Evolutionary conservation across 306 rosid species (phyloP).

Genomic region (Erythrophleum fordii): DNA sequence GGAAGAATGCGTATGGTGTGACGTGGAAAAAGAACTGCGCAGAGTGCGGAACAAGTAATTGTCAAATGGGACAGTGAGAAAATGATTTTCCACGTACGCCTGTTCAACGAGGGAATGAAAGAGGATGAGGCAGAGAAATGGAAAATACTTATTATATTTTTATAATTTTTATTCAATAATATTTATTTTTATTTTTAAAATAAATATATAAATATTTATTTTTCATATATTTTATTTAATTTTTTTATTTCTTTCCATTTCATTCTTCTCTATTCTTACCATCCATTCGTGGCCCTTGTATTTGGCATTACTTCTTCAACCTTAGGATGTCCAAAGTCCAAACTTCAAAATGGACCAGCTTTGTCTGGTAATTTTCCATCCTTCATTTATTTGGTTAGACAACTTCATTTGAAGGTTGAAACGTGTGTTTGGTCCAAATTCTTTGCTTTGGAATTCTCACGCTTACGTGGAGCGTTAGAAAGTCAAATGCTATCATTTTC

Average conservation of each 20-base stretch:
- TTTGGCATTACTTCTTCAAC: slow-evolving; percentile 16
- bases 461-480: not conserved
- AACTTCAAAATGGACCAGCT: not conserved
- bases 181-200: too few relatives aligned
- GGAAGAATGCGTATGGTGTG: not conserved
- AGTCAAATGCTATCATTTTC: not conserved
- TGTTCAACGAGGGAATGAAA: too few relatives aligned
- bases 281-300: too few relatives aligned
- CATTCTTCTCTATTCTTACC: too few relatives aligned
- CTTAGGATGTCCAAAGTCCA: not conserved
- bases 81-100: not conserved
- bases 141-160: too few relatives aligned
- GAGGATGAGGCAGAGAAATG: too few relatives aligned
- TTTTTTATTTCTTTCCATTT: too few relatives aligned
- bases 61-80: not conserved
- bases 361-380: slow-evolving; percentile 9
- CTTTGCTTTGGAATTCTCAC: not conserved
- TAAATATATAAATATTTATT: too few relatives aligned
- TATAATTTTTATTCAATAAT: too few relatives aligned
- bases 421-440: slow-evolving; percentile 10
- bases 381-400: not conserved
- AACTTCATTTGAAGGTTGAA: not conserved
- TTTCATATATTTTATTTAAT: too few relatives aligned
- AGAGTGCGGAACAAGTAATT: not conserved
- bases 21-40: not conserved